phyloP scores from a whole-genome alignment of 1,139 yeast genomes.

The Groenewaldozyma auringiensis region DNA sequence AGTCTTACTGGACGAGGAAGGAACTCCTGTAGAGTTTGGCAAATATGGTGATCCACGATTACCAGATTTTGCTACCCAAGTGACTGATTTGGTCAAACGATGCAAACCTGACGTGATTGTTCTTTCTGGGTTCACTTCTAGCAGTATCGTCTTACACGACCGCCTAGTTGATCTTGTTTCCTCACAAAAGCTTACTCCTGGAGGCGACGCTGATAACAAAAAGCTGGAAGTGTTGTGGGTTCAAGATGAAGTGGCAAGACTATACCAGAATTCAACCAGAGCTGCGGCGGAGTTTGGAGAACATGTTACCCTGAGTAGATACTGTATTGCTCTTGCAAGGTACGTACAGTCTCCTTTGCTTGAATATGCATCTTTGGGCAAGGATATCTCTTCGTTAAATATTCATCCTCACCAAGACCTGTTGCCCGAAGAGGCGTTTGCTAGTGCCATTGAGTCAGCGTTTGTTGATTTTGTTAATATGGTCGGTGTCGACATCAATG shows the following conservation, averaged over 20 bases:
- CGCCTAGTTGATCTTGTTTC: slow-evolving; percentile 49
- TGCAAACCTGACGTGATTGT: slow-evolving; percentile 82
- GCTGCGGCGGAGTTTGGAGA: slow-evolving; percentile 81
- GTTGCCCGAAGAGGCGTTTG: slow-evolving; percentile 55
- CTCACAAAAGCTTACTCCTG: slow-evolving; percentile 48
- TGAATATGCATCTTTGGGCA: slow-evolving; percentile 78
- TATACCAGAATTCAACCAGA: slow-evolving; percentile 73
- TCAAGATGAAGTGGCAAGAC: slow-evolving; percentile 87
- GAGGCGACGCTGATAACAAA: slow-evolving; percentile 36
- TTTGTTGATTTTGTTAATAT: slow-evolving; percentile 86
- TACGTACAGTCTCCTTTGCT: slow-evolving; percentile 84
- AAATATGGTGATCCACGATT: slow-evolving; percentile 69
- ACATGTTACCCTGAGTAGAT: slow-evolving; percentile 72
- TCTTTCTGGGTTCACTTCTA: slow-evolving; percentile 79
- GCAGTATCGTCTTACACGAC: slow-evolving; percentile 54
- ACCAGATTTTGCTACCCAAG: slow-evolving; percentile 49
- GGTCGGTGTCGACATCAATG: slow-evolving; percentile 91
- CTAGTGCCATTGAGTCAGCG: slow-evolving; percentile 66
- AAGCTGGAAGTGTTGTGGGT: slow-evolving; percentile 62
- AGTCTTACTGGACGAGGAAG: slow-evolving; percentile 67
- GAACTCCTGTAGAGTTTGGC: slow-evolving; percentile 66
- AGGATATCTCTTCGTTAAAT: slow-evolving; percentile 61
- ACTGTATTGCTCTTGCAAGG: slow-evolving; percentile 84
- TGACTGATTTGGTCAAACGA: slow-evolving; percentile 47
- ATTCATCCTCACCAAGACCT: slow-evolving; percentile 72